Percentiles rank a stretch among this genome's conserved stretches.
phyloP scores from a whole-genome alignment of 176 grass and related monocot genomes.

The Juncus effusus region DNA sequence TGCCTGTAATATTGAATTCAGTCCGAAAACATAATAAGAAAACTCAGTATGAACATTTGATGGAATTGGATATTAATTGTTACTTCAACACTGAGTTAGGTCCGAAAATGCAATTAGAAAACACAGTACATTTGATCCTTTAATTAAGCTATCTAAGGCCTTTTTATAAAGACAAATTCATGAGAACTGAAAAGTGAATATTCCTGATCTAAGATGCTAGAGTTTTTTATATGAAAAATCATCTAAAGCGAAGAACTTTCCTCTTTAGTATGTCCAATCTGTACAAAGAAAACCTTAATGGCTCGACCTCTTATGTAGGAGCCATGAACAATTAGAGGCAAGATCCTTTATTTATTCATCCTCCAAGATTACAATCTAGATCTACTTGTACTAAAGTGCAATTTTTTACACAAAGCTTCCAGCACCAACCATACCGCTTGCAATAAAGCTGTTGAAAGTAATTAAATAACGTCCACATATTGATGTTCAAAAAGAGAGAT shows the following conservation, averaged over 20 bases:
- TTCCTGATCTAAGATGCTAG: background rate
- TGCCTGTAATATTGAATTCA: too few relatives aligned
- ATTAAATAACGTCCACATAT: too few relatives aligned
- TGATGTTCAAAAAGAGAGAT: background rate
- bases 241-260: background rate
- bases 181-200: conserved; percentile 13
- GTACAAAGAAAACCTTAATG: background rate
- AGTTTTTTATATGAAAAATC: background rate
- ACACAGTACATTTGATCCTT: too few relatives aligned
- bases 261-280: conserved; percentile 1
- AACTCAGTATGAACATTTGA: too few relatives aligned
- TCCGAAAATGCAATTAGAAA: too few relatives aligned
- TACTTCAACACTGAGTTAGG: too few relatives aligned
- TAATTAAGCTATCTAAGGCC: background rate
- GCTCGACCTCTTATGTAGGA: background rate
- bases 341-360: conserved; percentile 6
- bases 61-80: too few relatives aligned
- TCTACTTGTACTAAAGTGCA: background rate
- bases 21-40: too few relatives aligned
- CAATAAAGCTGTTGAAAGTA: background rate
- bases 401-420: background rate
- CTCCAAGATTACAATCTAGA: conserved; percentile 1
- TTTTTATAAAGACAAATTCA: background rate
- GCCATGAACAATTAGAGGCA: background rate
- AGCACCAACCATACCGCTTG: background rate